Evolutionary conservation across 129 eudicot genomes (phyloP).

Genomic region (Dittrichia graveolens): DNA sequence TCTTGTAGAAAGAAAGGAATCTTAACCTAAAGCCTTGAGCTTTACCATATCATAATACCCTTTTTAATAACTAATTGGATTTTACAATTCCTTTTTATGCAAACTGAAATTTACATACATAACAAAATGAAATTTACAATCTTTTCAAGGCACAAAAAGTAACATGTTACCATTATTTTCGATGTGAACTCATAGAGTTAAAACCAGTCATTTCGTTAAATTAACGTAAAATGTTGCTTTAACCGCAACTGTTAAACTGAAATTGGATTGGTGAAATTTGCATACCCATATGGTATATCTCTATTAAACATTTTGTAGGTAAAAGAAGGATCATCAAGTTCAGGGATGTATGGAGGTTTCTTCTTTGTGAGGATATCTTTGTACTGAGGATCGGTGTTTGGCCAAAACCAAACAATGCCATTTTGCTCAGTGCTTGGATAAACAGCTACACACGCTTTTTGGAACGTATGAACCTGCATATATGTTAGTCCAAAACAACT

Average conservation of each 20-base stretch:
- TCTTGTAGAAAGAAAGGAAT: no score
- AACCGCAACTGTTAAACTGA: no score
- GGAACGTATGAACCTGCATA: constrained; percentile 67
- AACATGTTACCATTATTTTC: not conserved
- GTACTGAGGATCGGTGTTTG: constrained; percentile 59
- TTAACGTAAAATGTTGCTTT: not conserved
- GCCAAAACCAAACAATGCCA: constrained; percentile 91
- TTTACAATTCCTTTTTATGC: no score
- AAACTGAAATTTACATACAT: no score
- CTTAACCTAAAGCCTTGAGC: no score
- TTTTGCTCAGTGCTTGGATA: constrained; percentile 82
- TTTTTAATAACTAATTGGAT: no score
- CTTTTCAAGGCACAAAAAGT: not conserved
- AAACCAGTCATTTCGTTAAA: not conserved
- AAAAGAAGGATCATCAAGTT: constrained; percentile 80
- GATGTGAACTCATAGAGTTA: not conserved
- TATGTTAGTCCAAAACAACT: no score
- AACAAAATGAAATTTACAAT: no score
- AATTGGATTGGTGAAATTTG: not conserved
- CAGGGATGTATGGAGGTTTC: constrained; percentile 73
- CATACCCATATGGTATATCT: constrained; percentile 81
- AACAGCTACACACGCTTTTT: constrained; percentile 80
- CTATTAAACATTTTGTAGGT: constrained; percentile 46
- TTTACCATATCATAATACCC: no score
- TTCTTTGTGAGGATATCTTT: constrained; percentile 57